Conservation (phyloP, 148 eudicot genomes). For the Silene latifolia region DNA sequence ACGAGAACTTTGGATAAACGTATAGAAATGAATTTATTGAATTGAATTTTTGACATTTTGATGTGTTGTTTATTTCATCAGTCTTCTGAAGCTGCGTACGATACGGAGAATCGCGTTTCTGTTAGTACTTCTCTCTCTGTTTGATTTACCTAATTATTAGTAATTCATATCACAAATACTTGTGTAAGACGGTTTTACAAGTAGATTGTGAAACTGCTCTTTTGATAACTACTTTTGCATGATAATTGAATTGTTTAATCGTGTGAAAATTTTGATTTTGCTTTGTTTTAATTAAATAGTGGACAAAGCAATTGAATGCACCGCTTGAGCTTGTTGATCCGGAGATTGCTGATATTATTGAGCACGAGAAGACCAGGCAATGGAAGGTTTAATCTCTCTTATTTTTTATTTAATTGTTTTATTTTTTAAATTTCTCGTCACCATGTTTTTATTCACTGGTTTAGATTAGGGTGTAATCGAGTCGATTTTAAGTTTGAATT, state of each 20-base stretch:
- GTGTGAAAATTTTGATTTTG: background rate
- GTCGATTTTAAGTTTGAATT: background rate
- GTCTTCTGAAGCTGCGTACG: slow-evolving; percentile 82
- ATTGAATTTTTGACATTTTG: background rate
- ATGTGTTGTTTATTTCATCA: slow-evolving; percentile 16
- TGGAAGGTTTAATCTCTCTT: slow-evolving; percentile 62
- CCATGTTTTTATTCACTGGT: background rate
- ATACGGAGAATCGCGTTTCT: slow-evolving; percentile 69
- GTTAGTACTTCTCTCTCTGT: slow-evolving; percentile 35
- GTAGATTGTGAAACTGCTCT: too few species aligned
- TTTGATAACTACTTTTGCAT: background rate
- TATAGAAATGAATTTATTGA: background rate
- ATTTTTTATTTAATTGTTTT: background rate
- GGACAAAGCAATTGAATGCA: slow-evolving; percentile 97
- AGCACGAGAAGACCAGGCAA: slow-evolving; percentile 89
- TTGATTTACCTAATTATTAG: background rate
- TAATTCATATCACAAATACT: background rate
- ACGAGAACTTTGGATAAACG: background rate
- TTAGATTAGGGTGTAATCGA: background rate
- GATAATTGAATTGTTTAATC: background rate
- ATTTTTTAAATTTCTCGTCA: too few species aligned
- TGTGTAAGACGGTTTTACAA: too few species aligned
- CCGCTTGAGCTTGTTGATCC: slow-evolving; percentile 88
- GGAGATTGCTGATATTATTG: slow-evolving; percentile 88
- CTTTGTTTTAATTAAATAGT: slow-evolving; percentile 34